Evolutionary conservation across 1,284 basidiomycete genomes (phyloP).

Genomic region (Apiotrichum domesticum): DNA sequence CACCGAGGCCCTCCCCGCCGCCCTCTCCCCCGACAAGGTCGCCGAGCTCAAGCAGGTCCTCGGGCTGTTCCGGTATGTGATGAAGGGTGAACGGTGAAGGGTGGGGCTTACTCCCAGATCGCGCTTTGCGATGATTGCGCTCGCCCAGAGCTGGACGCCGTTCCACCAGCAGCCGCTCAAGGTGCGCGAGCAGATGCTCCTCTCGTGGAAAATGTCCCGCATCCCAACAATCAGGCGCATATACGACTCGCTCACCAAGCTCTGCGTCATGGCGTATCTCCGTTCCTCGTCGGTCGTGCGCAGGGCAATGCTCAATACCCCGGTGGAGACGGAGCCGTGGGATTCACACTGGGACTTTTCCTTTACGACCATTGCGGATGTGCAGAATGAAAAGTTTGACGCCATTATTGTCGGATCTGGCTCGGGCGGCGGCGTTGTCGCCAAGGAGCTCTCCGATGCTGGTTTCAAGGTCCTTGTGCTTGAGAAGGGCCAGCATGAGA

Average conservation of each 20-base stretch:
- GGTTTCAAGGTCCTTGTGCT: slow-evolving; percentile 45
- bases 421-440: slow-evolving; percentile 47
- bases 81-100: too few relatives aligned
- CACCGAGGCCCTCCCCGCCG: slow-evolving; percentile 4
- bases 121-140: slow-evolving; percentile 5
- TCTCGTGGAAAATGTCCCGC: slow-evolving; percentile 9
- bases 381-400: not conserved
- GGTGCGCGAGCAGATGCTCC: slow-evolving; percentile 11
- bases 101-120: not conserved
- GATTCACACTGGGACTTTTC: slow-evolving; percentile 1
- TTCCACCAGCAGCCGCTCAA: slow-evolving; percentile 11
- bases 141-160: slow-evolving; percentile 6
- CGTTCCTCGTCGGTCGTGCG: slow-evolving; percentile 7
- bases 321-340: not conserved
- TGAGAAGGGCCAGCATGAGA: slow-evolving; percentile 48
- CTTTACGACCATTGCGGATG: not conserved
- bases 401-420: slow-evolving; percentile 48
- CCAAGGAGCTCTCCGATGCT: slow-evolving; percentile 40
- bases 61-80: slow-evolving; percentile 17
- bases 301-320: slow-evolving; percentile 10
- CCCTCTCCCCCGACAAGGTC: slow-evolving; percentile 9
- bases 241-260: slow-evolving; percentile 14
- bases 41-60: slow-evolving; percentile 21
- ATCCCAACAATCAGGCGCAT: slow-evolving; percentile 9
- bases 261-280: slow-evolving; percentile 7